phyloP scores from a whole-genome alignment of 768 basidiomycete genomes.

The Psilocybe subaeruginosa region DNA sequence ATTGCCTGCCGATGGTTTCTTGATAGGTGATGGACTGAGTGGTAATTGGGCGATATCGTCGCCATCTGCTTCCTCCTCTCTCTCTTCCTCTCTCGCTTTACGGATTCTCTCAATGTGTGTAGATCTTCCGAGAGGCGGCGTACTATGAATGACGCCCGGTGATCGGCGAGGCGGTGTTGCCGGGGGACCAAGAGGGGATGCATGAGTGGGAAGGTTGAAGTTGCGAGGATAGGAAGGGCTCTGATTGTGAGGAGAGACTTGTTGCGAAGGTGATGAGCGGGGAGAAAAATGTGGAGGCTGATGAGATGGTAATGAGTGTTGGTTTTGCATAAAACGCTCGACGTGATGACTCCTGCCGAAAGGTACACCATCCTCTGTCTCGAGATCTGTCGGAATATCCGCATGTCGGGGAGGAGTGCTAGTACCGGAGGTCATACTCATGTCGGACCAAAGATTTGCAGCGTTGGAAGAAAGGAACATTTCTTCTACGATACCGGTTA shows the following conservation, averaged over 20 bases:
- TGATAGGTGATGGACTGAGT: conserved; percentile 41
- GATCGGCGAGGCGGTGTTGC: conserved; percentile 39
- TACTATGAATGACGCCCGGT: conserved; percentile 31
- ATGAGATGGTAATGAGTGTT: conserved; percentile 34
- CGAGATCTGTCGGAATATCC: conserved; percentile 55
- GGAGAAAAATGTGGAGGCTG: conserved; percentile 34
- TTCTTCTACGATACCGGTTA: conserved; percentile 73
- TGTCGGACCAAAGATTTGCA: conserved; percentile 24
- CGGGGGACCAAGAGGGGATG: conserved; percentile 35
- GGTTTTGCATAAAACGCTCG: conserved; percentile 51
- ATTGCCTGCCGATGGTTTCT: conserved; percentile 18
- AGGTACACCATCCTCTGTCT: conserved; percentile 66
- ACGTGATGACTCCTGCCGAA: conserved; percentile 67
- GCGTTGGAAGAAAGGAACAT: conserved; percentile 55
- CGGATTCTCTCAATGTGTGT: conserved; percentile 35
- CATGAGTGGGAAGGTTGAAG: conserved; percentile 32
- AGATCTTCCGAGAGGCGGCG: conserved; percentile 40
- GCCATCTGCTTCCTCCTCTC: conserved; percentile 27
- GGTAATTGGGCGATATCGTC: conserved; percentile 35
- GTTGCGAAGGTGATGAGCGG: conserved; percentile 25
- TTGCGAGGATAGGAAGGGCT: conserved; percentile 28
- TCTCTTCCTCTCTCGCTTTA: conserved; percentile 32
- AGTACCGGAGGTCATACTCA: conserved; percentile 24
- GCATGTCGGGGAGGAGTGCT: conserved; percentile 47
- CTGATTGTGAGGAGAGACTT: conserved; percentile 20